Evolutionary conservation across 257 asterid genomes (phyloP), one percentile per base, ranked within the genome.

Genomic region (Craterostigma plantagineum): DNA sequence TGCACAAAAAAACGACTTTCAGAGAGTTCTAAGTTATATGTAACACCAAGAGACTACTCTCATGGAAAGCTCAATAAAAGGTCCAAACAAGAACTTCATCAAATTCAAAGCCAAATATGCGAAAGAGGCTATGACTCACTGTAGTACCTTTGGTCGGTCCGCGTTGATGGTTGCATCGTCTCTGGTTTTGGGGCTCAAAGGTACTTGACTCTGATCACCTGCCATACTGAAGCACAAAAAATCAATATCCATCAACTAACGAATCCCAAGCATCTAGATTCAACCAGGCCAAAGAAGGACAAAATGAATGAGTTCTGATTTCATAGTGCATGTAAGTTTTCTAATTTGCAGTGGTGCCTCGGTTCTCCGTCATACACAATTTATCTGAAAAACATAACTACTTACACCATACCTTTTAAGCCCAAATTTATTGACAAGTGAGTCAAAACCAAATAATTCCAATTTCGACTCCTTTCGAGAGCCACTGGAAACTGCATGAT

Each of bases 371-470:
- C 30, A 23, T 23, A 23, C 30, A 23, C 30, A 23, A 23, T 2
- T 23, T 23, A 23, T 23, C 30, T 13, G 34, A 45, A 52, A 11
- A 18, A 44, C 10, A 18, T 18, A 34, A 27, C 18, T 39, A 33
- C 10, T 33, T 7, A 37, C 16, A 6, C 23, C 65, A 41, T 71
- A 87, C 98, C 93, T 82, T 69, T 79, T 87, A 53, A 87, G 98
- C 60, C 98, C 98, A 63, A 83, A 67, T 51, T 82, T 87, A 60
- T 82, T 83, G 45, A 87, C 98, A 10, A 87, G 95, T 30, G 98
- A 87, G 58, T 87, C 96, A 62, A 86, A 79, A 51, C 95, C 95
- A 75, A 87, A 87, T 55, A 87, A 64, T 68, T 79, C 98, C 84
- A 87, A 64, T 65, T 83, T 82, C 55, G 98, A 87, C 52, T 79